phyloP scores from a whole-genome alignment of 164 flowering plant genomes.

The Brasenia schreberi region DNA sequence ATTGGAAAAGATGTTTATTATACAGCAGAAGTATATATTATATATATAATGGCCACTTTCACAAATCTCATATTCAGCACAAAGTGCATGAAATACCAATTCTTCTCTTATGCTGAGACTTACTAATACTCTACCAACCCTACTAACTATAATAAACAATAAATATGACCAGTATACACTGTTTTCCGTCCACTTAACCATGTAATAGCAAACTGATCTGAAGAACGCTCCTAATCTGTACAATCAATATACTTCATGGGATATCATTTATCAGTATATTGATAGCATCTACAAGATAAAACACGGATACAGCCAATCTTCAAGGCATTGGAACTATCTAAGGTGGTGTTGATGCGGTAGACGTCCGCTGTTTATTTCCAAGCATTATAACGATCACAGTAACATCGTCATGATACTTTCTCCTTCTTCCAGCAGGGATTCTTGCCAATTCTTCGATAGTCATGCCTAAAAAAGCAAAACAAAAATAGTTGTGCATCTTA shows the following conservation, averaged over 20 bases:
- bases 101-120: too few relatives aligned
- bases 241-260: conserved; percentile 3
- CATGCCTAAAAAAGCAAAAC: conserved; percentile 8
- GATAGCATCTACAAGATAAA: neutral
- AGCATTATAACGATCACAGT: conserved; percentile 20
- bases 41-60: too few relatives aligned
- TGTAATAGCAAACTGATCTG: neutral
- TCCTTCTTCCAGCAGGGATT: conserved; percentile 21
- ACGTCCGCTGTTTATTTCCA: conserved; percentile 19
- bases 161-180: too few relatives aligned
- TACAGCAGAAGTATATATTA: too few relatives aligned
- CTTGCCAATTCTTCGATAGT: conserved; percentile 17
- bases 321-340: conserved; percentile 2
- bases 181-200: neutral
- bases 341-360: conserved; percentile 16
- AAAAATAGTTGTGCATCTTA: too few relatives aligned
- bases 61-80: too few relatives aligned
- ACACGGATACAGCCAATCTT: neutral
- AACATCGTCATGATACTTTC: conserved; percentile 25
- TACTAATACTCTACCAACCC: too few relatives aligned
- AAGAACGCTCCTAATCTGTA: neutral
- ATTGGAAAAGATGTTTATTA: too few relatives aligned
- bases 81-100: too few relatives aligned
- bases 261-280: neutral
- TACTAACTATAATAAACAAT: too few relatives aligned